Percentiles rank a stretch among this genome's conserved stretches.
Evolutionary conservation across 345 rosid genomes (phyloP).

Genomic region (Linum trigynum): DNA sequence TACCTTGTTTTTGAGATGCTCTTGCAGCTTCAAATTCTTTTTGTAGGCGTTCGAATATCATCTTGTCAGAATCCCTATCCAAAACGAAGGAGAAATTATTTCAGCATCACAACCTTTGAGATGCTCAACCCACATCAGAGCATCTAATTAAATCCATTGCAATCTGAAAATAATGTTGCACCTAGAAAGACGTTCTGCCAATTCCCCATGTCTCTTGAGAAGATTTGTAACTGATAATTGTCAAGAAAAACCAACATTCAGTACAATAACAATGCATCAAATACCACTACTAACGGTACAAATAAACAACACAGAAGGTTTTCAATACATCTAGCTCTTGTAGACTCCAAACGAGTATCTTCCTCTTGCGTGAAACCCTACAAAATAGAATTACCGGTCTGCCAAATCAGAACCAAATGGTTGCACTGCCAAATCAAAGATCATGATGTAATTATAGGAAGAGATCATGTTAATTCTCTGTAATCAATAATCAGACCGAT

Average conservation of each 20-base stretch:
- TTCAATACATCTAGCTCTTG: constrained; percentile 63
- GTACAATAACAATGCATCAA: constrained; percentile 1
- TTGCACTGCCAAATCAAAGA: not conserved
- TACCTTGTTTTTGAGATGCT: constrained; percentile 77
- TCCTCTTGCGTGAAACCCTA: constrained; percentile 57
- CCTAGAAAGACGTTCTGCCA: constrained; percentile 80
- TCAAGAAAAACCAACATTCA: constrained; percentile 10
- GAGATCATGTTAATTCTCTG: no score
- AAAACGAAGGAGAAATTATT: constrained; percentile 11
- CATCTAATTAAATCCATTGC: not conserved
- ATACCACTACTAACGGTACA: constrained; percentile 3
- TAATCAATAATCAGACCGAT: no score
- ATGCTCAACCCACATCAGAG: not conserved
- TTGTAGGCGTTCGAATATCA: constrained; percentile 67
- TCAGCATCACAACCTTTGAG: not conserved
- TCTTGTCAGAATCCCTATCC: constrained; percentile 88
- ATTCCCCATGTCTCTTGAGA: constrained; percentile 70
- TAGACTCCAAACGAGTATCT: constrained; percentile 55
- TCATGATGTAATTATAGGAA: no score
- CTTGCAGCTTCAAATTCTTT: constrained; percentile 85
- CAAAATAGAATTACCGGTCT: not conserved
- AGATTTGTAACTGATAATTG: constrained; percentile 56
- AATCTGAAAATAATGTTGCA: constrained; percentile 12
- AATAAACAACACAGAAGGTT: not conserved
- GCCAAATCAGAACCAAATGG: not conserved